Evolutionary conservation across 345 rosid genomes (phyloP).

Genomic region (Eucalyptus pauciflora): DNA sequence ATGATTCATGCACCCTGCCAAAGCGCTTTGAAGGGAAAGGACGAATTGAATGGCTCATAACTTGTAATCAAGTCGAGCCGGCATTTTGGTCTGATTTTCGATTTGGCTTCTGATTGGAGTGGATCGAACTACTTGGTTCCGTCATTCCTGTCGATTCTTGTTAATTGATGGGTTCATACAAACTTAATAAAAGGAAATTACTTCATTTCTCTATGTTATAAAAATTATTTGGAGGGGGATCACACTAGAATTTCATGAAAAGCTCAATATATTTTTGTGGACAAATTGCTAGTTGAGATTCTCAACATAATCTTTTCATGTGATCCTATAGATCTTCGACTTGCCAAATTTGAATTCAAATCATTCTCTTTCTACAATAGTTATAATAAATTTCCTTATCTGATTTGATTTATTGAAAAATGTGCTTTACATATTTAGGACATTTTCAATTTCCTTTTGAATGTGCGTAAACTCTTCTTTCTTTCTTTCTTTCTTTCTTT

Average conservation of each 20-base stretch:
- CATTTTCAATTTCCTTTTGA: neutral
- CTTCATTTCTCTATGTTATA: neutral
- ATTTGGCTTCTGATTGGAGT: neutral
- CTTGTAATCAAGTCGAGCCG: accelerated
- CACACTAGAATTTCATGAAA: neutral
- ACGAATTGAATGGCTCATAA: accelerated
- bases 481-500: neutral
- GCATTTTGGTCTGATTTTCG: accelerated
- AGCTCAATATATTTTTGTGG: neutral
- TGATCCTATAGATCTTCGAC: neutral
- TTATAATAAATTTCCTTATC: neutral
- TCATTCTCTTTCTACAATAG: neutral
- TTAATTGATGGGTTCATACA: accelerated
- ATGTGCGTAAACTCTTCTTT: accelerated
- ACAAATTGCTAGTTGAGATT: neutral
- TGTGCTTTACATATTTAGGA: neutral
- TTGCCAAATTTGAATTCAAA: neutral
- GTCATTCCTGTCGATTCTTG: too few species aligned
- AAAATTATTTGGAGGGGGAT: neutral
- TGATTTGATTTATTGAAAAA: neutral
- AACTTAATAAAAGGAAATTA: neutral
- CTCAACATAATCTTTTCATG: neutral
- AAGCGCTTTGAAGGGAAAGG: neutral
- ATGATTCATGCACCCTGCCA: accelerated
- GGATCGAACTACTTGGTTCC: accelerated